Evolutionary conservation across 192 early-diverging fungal species (phyloP).

Genomic region (Podochytrium sp.): DNA sequence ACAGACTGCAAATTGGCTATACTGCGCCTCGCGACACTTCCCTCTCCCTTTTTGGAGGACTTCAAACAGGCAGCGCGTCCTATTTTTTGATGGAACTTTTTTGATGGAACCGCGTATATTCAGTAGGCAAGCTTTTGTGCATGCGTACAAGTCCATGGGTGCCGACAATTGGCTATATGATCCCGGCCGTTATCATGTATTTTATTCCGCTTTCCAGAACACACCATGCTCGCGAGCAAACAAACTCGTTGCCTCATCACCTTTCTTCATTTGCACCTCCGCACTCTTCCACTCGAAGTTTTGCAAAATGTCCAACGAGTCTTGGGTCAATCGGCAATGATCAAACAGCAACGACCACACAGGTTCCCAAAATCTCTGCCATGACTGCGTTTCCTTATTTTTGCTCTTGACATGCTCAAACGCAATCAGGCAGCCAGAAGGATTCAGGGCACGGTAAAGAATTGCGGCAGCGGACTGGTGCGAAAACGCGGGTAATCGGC

Average conservation of each 20-base stretch:
- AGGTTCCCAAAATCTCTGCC: slow-evolving; percentile 23
- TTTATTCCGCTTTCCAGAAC: no score
- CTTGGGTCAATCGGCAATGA: slow-evolving; percentile 1
- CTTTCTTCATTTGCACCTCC: background rate
- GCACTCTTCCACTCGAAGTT: background rate
- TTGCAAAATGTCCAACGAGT: background rate
- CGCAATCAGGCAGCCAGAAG: background rate
- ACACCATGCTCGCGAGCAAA: slow-evolving; percentile 18
- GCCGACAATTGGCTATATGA: no score
- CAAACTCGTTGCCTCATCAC: background rate
- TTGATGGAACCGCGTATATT: no score
- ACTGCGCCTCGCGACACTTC: no score
- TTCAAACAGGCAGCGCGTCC: no score
- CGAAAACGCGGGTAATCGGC: no score
- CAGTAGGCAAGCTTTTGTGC: no score
- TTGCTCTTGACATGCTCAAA: slow-evolving; percentile 24
- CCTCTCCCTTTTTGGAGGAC: no score
- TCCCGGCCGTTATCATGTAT: no score
- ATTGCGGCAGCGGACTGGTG: background rate
- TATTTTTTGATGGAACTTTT: no score
- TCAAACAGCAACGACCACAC: slow-evolving; percentile 24
- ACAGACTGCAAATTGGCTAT: no score
- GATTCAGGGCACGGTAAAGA: background rate
- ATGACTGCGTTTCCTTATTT: background rate
- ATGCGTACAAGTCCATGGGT: no score